These are phyloP conservation scores for Mariannaea sp. DNA, from an alignment of 2,329 filamentous ascomycete species.

Conservation along the genomic window DNA sequence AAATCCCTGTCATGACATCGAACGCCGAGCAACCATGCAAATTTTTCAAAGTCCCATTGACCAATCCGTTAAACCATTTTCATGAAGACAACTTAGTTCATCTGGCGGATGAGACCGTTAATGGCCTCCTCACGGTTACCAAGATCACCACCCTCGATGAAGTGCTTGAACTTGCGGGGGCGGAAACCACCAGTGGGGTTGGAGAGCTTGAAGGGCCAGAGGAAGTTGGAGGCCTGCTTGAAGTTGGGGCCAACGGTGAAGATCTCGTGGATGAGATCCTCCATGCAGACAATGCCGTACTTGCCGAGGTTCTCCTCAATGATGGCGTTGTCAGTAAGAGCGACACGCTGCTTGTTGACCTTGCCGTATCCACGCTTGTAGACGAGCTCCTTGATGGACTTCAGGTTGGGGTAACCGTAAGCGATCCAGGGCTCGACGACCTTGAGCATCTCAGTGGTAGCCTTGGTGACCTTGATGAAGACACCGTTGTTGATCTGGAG, in stretches of 20 bases:
- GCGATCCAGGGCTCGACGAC: constrained; percentile 98
- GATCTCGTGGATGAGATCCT: constrained; percentile 99
- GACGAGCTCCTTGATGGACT: constrained; percentile 97
- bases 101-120: constrained; percentile 94
- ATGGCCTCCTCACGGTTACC: constrained; percentile 99
- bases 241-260: constrained; percentile 98
- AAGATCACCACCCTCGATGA: constrained; percentile 96
- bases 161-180: constrained; percentile 98
- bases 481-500: constrained; percentile 99
- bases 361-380: constrained; percentile 99
- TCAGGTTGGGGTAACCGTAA: constrained; percentile 99
- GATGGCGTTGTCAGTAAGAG: constrained; percentile 96
- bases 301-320: constrained; percentile 96
- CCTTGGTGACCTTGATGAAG: constrained; percentile 97
- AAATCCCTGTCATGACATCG: constrained; percentile 45
- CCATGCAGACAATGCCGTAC: constrained; percentile 98
- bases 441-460: constrained; percentile 95
- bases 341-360: constrained; percentile 96
- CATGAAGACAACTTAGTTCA: constrained; percentile 73
- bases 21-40: constrained; percentile 49
- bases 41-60: constrained; percentile 41
- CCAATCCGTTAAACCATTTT: constrained; percentile 35
- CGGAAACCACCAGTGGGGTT: constrained; percentile 98
- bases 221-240: constrained; percentile 99
- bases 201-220: constrained; percentile 99